Evolutionary conservation across 768 basidiomycete genomes (phyloP).

Genomic region (Auriscalpium vulgare): DNA sequence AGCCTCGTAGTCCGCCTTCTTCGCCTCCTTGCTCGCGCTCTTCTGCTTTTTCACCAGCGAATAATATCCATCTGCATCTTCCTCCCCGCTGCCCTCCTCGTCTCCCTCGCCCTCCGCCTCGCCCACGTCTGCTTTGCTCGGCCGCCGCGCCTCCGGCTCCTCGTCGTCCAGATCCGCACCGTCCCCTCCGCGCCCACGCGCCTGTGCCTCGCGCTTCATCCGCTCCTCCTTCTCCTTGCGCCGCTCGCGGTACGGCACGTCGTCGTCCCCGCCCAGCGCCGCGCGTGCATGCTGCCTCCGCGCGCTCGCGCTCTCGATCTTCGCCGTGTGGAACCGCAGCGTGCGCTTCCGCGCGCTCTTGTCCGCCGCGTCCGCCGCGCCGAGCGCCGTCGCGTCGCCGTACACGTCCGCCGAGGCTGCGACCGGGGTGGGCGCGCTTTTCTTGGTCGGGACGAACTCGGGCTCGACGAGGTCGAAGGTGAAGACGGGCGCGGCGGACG

Average conservation of each 20-base stretch:
- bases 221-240: slow-evolving; percentile 54
- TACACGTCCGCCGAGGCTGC: slow-evolving; percentile 38
- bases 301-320: slow-evolving; percentile 76
- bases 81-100: slow-evolving; percentile 28
- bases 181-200: slow-evolving; percentile 38
- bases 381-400: slow-evolving; percentile 68
- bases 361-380: slow-evolving; percentile 69
- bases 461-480: slow-evolving; percentile 80
- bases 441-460: slow-evolving; percentile 37
- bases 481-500: slow-evolving; percentile 23
- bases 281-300: slow-evolving; percentile 68
- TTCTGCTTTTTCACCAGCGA: slow-evolving; percentile 75
- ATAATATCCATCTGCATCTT: slow-evolving; percentile 72
- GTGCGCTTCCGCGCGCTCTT: slow-evolving; percentile 76
- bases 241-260: slow-evolving; percentile 82
- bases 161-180: slow-evolving; percentile 63
- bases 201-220: slow-evolving; percentile 44
- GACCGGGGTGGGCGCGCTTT: slow-evolving; percentile 14
- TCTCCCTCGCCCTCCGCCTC: slow-evolving; percentile 25
- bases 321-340: slow-evolving; percentile 88
- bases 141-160: slow-evolving; percentile 33
- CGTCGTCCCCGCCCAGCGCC: slow-evolving; percentile 86
- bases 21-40: slow-evolving; percentile 66
- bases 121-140: slow-evolving; percentile 24
- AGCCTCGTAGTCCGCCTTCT: slow-evolving; percentile 77